Conservation (phyloP, 148 eudicot species). For the Suaeda aralocaspica region DNA sequence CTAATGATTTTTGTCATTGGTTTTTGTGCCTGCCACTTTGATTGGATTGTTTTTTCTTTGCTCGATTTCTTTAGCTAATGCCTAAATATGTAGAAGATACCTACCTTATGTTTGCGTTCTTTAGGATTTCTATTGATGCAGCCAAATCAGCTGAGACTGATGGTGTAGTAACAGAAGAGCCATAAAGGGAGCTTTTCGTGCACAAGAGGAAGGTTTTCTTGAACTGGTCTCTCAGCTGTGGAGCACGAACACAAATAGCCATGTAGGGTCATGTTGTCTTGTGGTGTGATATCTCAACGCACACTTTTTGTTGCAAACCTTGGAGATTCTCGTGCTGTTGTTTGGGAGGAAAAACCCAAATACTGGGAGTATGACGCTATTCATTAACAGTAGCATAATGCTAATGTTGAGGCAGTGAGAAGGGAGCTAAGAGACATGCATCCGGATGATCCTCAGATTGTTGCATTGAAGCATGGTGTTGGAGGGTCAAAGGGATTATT, state of each 20-base stretch:
- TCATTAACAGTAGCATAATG: constrained; percentile 72
- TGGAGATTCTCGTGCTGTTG: constrained; percentile 74
- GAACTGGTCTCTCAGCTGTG: constrained; percentile 46
- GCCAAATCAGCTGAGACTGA: constrained; percentile 39
- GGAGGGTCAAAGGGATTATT: constrained; percentile 80
- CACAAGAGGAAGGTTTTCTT: constrained; percentile 59
- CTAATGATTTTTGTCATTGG: not conserved
- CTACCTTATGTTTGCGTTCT: constrained; percentile 32
- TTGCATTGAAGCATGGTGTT: constrained; percentile 60
- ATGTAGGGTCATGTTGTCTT: constrained; percentile 63
- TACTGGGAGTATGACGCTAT: constrained; percentile 48
- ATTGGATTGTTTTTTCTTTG: not conserved
- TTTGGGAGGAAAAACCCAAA: constrained; percentile 55
- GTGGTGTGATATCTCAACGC: constrained; percentile 52
- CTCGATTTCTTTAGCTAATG: not conserved
- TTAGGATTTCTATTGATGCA: constrained; percentile 50
- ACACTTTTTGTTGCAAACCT: constrained; percentile 64
- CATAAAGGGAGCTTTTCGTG: constrained; percentile 52
- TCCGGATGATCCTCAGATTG: constrained; percentile 68
- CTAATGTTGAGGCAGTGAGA: constrained; percentile 48
- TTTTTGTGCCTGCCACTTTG: not conserved
- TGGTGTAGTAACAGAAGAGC: constrained; percentile 57
- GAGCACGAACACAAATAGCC: constrained; percentile 47
- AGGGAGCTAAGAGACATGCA: constrained; percentile 50
- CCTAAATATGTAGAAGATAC: constrained; percentile 20